Base-by-base conservation (phyloP, 345 rosid species). In the Zanthoxylum bungeanum region DNA sequence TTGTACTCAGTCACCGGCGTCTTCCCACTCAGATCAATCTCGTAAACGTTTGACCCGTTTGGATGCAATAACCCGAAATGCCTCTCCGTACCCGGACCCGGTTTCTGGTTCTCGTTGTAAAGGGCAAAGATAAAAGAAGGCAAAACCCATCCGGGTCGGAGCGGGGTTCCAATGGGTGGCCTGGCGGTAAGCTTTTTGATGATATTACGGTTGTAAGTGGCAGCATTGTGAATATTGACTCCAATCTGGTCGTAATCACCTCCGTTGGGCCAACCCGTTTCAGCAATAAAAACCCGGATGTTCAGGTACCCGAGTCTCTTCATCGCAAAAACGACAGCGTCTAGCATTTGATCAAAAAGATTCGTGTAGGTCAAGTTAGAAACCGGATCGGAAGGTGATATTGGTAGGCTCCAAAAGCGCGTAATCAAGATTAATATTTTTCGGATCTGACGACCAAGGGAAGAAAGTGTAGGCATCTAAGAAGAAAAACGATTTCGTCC, bases 191-290 rank as follows among this genome's bases (percentile, higher is more conserved):
- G 80, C 61, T 79, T 88, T 68, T 81, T 90, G 16, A 95, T 70
- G 1, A 79, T 73, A 65, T 95, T 95, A 55, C 99, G 87, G 69
- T 89, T 92, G 80, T 86, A 95, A 19, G 91, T 90, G 36, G 99
- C 99, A 21, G 99, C 91, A 72, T 95, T 95, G 86, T 80, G 77
- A 28, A 92, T 60, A 68, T 90, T 95, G 11, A 91, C 88, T 76
- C 99, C 99, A 47, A 92, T 89, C 69, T 95, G 99, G 58, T 95
- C 99, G 57, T 77, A 64, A 49, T 95, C 97, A 9, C 99, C 99
- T 22, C 31, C 85, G n/a, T 81, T 95, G 37, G 99, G 99, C 99
- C 99, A 92, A 47, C 98, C 99, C 62, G 99, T 95, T 79, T 95
- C 99, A 0, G 96, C 97, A n/a, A 95, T 85, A 74, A 85, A 92